Base-by-base conservation (phyloP, 1,139 yeast genomes). In the Yamadazyma aaseri region DNA sequence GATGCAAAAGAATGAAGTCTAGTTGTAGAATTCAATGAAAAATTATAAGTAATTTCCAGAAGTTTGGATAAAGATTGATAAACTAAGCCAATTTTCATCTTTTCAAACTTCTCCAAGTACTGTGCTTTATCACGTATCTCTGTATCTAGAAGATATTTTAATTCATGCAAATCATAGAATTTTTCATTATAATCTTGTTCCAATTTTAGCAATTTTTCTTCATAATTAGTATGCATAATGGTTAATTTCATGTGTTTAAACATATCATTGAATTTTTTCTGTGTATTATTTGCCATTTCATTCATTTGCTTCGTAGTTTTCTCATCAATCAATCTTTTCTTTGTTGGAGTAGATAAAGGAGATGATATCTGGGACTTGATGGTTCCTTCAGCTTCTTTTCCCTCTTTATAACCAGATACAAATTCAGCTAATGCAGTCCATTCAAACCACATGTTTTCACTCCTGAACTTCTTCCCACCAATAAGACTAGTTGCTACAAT, bases 371-470 rank as follows among this genome's bases (percentile, higher is more conserved):
- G 11, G 5, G 26, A 11, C 3, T n/a, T n/a, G n/a, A n/a, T n/a
- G 27, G 24, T 7, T 26, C 30, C 17, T 14, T 14, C 9, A 16
- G 20, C 6, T 6, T 14, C 9, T 9, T 12, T 17, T 8, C 11
- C 12, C 31, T 17, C 29, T 20, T 29, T 20, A 32, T 40, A 51
- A 11, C 46, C 46, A 6, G 60, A 49, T 4, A 54, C 47, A 23
- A 38, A 51, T 3, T 47, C 25, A 6, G 71, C 65, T 28, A 58
- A 43, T 11, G 65, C 71, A 2, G 72, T 52, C 75, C 75, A 70
- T 44, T 70, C 76, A 38, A 67, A 66, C 74, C 74, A 69, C 64
- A 66, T 58, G 2, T 65, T 65, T 40, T 67, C 73, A 42, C 71
- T 64, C 35, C 53, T 63, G 46, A 71, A 71, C 43, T 60, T 66